phyloP scores from a whole-genome alignment of 2,329 filamentous ascomycete genomes.

The Tolypocladium paradoxum region DNA sequence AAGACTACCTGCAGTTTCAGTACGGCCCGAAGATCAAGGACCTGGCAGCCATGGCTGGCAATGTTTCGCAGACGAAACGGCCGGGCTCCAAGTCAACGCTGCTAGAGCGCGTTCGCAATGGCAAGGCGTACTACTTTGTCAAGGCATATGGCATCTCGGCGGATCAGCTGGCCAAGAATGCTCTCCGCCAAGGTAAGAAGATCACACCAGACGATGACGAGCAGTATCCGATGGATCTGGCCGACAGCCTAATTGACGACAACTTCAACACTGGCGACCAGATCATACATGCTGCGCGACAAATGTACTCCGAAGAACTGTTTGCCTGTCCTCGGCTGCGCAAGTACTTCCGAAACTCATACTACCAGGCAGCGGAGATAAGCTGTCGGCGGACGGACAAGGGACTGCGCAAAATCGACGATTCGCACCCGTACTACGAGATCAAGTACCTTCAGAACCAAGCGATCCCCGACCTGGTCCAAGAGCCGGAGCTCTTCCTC shows the following conservation, averaged over 20 bases:
- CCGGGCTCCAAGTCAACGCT: constrained; percentile 73
- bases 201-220: constrained; percentile 76
- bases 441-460: constrained; percentile 94
- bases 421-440: constrained; percentile 92
- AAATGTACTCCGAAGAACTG: constrained; percentile 86
- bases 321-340: constrained; percentile 81
- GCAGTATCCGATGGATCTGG: constrained; percentile 73
- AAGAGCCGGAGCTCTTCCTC: constrained; percentile 78
- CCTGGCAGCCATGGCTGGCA: constrained; percentile 51
- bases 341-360: constrained; percentile 72
- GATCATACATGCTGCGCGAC: constrained; percentile 68
- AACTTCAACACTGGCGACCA: constrained; percentile 67
- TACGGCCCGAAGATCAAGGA: constrained; percentile 81
- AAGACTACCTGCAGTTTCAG: constrained; percentile 93
- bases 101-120: constrained; percentile 74
- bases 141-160: constrained; percentile 83
- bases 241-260: constrained; percentile 63
- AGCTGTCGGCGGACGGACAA: constrained; percentile 90
- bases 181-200: constrained; percentile 65
- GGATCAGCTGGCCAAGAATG: constrained; percentile 81
- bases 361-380: constrained; percentile 73
- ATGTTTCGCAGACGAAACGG: constrained; percentile 59
- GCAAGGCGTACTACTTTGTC: constrained; percentile 72
- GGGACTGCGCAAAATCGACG: constrained; percentile 84
- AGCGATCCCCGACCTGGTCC: constrained; percentile 69